A percentile compares a stretch with the other conserved stretches of the same genome.
Conservation (phyloP, 2,329 filamentous ascomycete species). For the Westerdykella aurantiaca region DNA sequence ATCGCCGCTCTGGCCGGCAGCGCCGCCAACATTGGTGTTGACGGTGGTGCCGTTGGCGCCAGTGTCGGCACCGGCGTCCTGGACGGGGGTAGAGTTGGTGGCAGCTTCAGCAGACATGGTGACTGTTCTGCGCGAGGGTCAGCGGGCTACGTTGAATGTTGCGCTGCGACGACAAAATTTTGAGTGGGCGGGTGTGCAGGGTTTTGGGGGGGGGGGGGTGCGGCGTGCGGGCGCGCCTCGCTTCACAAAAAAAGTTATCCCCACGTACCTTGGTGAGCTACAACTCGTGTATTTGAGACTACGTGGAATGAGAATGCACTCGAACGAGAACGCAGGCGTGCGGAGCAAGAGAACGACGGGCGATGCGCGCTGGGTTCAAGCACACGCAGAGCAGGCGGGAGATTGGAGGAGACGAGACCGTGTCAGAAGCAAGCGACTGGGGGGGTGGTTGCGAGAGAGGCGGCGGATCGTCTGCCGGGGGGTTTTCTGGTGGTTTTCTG, state of each 20-base stretch:
- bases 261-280: constrained; percentile 4
- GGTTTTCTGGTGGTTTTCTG: constrained; percentile 35
- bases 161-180: constrained; percentile 15
- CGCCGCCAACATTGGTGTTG: constrained; percentile 63
- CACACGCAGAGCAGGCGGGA: constrained; percentile 15
- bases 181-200: constrained; percentile 21
- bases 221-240: constrained; percentile 23
- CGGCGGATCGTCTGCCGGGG: constrained; percentile 24
- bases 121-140: constrained; percentile 13
- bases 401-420: constrained; percentile 17
- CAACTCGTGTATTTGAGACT: constrained; percentile 11
- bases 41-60: constrained; percentile 57
- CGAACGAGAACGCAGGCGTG: constrained; percentile 11
- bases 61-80: constrained; percentile 69
- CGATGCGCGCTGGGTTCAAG: constrained; percentile 16
- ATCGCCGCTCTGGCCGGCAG: constrained; percentile 59
- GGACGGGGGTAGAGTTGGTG: constrained; percentile 48
- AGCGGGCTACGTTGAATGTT: constrained; percentile 8
- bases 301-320: constrained; percentile 14
- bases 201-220: constrained; percentile 9
- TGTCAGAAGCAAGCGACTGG: constrained; percentile 26
- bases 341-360: constrained; percentile 16
- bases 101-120: constrained; percentile 41
- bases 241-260: constrained; percentile 24
- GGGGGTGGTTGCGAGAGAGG: constrained; percentile 16